Evolutionary conservation across 2,329 filamentous ascomycete species (phyloP), one percentile per base, ranked within the genome.

Genomic region (Ascochyta lentis): DNA sequence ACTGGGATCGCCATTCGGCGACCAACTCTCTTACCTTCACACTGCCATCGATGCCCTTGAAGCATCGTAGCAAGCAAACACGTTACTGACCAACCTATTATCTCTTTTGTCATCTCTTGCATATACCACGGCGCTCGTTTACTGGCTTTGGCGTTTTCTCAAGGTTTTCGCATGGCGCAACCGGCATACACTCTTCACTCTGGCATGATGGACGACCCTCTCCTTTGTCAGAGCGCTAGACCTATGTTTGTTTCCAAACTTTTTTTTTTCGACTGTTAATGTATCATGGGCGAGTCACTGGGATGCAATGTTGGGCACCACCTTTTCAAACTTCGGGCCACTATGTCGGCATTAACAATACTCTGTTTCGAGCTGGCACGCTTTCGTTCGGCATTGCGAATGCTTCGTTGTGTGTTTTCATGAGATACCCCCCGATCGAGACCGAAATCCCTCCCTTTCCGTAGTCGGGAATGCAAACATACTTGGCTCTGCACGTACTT

Each of bases 161-260:
- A 34, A 34, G 52, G 45, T n/a, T 43, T n/a, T 22, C 22, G 3
- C 10, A 31, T 33, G 68, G 71, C 69, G 71, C 60, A 61, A 33
- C 39, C 49, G 69, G 65, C 45, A 60, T 50, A 66, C 44, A 29
- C 66, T 66, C 64, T 68, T 61, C 63, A 70, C 70, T 73, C 69
- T 54, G 67, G 70, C 57, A 69, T 67, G 69, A 66, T 59, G 57
- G 58, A 70, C 63, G 69, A 72, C 55, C 19, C 23, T 73, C 66
- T 66, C 66, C 55, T 73, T 65, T 72, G 67, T 71, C 16, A 51
- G 51, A 40, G 46, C 23, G 23, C 2, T 22, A 23, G 15, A 41
- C 10, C 10, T 10, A 5, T 31, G 1, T 31, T 13, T 31, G 5
- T 13, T 29, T 43, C 48, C 52, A 34, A 53, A 51, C 33, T 46